Base-by-base conservation (phyloP, 1,139 yeast species). In the Magnusiomyces suaveolens region DNA sequence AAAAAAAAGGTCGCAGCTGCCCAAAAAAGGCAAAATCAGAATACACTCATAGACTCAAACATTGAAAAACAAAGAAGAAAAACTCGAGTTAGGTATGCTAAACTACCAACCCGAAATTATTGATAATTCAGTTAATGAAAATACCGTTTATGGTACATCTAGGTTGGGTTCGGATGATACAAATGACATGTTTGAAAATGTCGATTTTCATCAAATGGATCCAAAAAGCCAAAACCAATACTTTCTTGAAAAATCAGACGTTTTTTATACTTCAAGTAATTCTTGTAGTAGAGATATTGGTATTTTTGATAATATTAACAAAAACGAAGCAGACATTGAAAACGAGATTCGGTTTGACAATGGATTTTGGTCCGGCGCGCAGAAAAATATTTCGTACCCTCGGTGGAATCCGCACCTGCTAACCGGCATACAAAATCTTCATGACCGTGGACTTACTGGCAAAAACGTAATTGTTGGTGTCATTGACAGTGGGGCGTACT, bases 371-470 rank as follows among this genome's bases (percentile, higher is more conserved):
- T 32, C 8, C 14, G 36, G 36, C 8, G 36, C 36, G 8, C 36
- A 8, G 14, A 8, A 32, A 32, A 32, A 32, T 14, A 8, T 32
- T 32, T 8, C 36, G 8, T 43, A 43, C 16, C 47, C 47, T 25
- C 33, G 25, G 12, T 59, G 60, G 60, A 57, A 59, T 43, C 58
- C 60, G n/a, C 62, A 59, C 50, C 14, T 2, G 18, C 53, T 54
- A 12, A 59, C 62, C 24, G 62, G 62, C 44, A 60, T 59, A 24
- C 52, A 56, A 26, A 25, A 48, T n/a, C 44, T 59, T 24, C 62
- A 59, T 32, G 51, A 51, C 2, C 55, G 54, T 32, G 54, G 54
- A 8, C 49, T 52, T 25, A 43, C 44, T 23, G 62, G 62, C 49
- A 52, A 52, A n/a, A 60, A 59, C 36, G 46, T 52, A 4, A 29